A percentile compares a stretch with the other conserved stretches of the same genome.
Evolutionary conservation across 306 rosid genomes (phyloP).

Genomic region (Cucurbita maxima): DNA sequence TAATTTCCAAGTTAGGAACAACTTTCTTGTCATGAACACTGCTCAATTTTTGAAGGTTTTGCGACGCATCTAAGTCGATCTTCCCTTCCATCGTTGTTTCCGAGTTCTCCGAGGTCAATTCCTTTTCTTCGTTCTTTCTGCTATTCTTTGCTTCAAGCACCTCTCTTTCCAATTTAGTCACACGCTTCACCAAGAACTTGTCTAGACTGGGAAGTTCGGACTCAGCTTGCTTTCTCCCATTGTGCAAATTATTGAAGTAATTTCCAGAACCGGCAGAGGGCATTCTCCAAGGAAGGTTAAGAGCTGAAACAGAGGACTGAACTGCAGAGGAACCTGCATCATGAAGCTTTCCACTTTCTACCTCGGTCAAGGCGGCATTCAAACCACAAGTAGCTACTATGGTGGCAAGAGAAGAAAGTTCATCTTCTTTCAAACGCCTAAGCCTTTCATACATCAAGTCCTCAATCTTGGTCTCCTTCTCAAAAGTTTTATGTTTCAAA

Average conservation of each 20-base stretch:
- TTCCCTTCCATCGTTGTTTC: neutral
- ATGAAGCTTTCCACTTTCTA: constrained; percentile 37
- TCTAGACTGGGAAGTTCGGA: constrained; percentile 74
- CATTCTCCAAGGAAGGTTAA: constrained; percentile 26
- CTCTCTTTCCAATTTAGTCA: constrained; percentile 82
- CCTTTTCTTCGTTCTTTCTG: constrained; percentile 25
- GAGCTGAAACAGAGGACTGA: constrained; percentile 19
- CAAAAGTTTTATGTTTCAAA: constrained; percentile 34
- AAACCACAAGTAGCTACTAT: constrained; percentile 87
- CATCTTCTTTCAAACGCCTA: constrained; percentile 69
- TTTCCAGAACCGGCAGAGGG: constrained; percentile 31
- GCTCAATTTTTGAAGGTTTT: neutral
- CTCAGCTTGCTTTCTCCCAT: constrained; percentile 35
- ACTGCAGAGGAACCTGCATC: constrained; percentile 19
- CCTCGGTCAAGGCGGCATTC: constrained; percentile 73
- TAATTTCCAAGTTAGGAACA: constrained; percentile 14
- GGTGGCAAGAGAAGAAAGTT: constrained; percentile 83
- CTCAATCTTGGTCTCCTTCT: constrained; percentile 37
- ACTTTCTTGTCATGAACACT: neutral
- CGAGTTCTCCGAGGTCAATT: constrained; percentile 15
- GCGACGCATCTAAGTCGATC: neutral
- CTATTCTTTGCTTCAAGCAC: constrained; percentile 60
- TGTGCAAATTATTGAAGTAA: constrained; percentile 21
- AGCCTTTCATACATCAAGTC: constrained; percentile 70
- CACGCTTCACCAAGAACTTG: constrained; percentile 65